These are phyloP conservation scores for Jatropha podagrica DNA, from an alignment of 441 rosid species.

Conservation along the genomic window DNA sequence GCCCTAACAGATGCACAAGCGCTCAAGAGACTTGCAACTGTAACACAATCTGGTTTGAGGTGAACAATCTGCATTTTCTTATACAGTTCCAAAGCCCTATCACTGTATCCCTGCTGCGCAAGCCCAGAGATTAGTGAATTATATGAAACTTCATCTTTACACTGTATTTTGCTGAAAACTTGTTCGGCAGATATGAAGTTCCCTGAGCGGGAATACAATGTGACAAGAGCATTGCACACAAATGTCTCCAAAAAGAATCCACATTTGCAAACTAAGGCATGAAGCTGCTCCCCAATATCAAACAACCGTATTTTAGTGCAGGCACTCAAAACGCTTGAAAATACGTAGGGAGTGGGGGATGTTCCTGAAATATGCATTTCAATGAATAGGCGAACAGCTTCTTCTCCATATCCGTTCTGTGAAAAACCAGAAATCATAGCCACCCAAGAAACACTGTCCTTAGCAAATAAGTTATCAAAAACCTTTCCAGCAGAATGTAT, in stretches of 20 bases:
- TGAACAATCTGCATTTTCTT: constrained; percentile 70
- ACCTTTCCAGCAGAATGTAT: constrained; percentile 51
- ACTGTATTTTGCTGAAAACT: constrained; percentile 59
- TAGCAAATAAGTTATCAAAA: constrained; percentile 49
- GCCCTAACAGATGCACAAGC: constrained; percentile 60
- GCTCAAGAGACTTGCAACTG: constrained; percentile 77
- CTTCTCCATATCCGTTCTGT: constrained; percentile 56
- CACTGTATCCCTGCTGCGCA: constrained; percentile 58
- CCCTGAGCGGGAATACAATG: constrained; percentile 64
- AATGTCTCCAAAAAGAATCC: constrained; percentile 69
- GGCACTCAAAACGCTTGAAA: constrained; percentile 86
- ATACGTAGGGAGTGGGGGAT: constrained; percentile 67
- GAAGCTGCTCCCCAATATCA: constrained; percentile 68
- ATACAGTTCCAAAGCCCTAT: constrained; percentile 67
- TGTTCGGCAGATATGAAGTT: constrained; percentile 62
- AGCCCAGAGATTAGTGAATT: constrained; percentile 87
- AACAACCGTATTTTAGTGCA: constrained; percentile 61
- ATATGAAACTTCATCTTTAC: constrained; percentile 76
- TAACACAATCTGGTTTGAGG: constrained; percentile 73
- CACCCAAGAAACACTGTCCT: constrained; percentile 84
- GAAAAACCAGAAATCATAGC: constrained; percentile 82
- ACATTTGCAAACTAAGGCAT: constrained; percentile 62
- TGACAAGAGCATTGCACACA: constrained; percentile 82
- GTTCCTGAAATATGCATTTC: constrained; percentile 59
- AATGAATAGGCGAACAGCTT: constrained; percentile 58